Base-by-base conservation (phyloP, 345 rosid species). In the Theobroma cacao region DNA sequence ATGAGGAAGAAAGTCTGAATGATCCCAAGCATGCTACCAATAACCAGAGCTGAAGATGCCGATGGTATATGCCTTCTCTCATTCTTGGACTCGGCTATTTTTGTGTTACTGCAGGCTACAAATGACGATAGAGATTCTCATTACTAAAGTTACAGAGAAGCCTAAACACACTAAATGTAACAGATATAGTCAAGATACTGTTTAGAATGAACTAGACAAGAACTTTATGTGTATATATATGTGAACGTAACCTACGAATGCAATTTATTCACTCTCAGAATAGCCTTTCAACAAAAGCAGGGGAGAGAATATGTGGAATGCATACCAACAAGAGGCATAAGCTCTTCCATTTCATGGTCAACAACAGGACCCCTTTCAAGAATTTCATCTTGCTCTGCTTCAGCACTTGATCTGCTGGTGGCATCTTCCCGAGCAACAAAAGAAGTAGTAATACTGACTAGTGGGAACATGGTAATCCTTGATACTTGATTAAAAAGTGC, bases 401-500 rank as follows among this genome's bases (percentile, higher is more conserved):
- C 82, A 17, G 72, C 60, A 52, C 47, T 80, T n/a, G 20, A 69
- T 36, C 60, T 81, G 55, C 80, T 64, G 0, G 77, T 53, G 10
- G 87, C 62, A 75, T 86, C 91, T 84, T 91, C 92, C 81, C 88
- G 91, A 0, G 94, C 91, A 33, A 91, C 92, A 76, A 89, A 91
- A 41, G 94, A 90, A 20, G 94, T 88, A 5, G 94, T 91, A 48
- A 89, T 77, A 74, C 92, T 91, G 53, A 91, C 93, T 15, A 89
- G 86, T 1, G 94, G 94, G 86, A 89, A 85, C 77, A 89, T 84
- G 8, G 91, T 86, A 28, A 91, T 87, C 78, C 91, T 88, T 2
- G 94, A 89, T 53, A 88, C 83, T 82, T 88, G 93, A 84, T 88
- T 91, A 80, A 91, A 85, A 15, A 91, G 77, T 10, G 91, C 94